Evolutionary conservation across 371 early-diverging fungal species (phyloP), one percentile per base, ranked within the genome.

Genomic region (Nematocida sp.): DNA sequence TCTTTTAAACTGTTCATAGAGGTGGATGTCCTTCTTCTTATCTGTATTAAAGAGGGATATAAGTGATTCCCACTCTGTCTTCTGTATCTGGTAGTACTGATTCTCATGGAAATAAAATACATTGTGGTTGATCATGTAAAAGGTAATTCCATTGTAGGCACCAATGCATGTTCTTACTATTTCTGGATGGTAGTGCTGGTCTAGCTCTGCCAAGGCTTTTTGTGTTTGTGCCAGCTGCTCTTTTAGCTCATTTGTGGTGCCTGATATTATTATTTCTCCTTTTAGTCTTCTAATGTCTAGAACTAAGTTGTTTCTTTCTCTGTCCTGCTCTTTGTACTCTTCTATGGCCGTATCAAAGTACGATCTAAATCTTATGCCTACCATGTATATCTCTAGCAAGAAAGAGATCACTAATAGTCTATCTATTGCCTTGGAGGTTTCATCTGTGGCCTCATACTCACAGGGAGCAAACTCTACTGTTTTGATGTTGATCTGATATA

Each of bases 271-370:
- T 11, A 46, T 17, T 31, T 70, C 74, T 2, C 74, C 74, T 17
- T 60, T 45, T 21, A 70, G 37, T 31, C 74, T 58, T 32, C 40
- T 58, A 21, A 70, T 15, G 25, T 70, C 74, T 13, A 45, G 60
- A 17, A 35, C 29, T 11, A 60, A 19, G 3, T 11, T 17, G 23
- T n/a, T 5, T 40, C 74, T 15, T 37, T 70, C 61, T 31, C 29
- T 60, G 17, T 70, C 74, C 21, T 70, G 57, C 17, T 70, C 74
- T 35, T 61, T 70, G 57, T 55, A 57, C 60, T 57, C 61, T 23
- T 70, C 61, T 25, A 70, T 2, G 0, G 29, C 48, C 3, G 55
- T 40, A 31, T 70, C 74, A 46, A 66, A 70, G 47, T 57, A 60
- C 35, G 13, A 7, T 47, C 58, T 58, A 41, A 70, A 70, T 2